Conservation (phyloP, 495 filamentous ascomycete genomes). For the Aspergillus incahuasiensis region DNA sequence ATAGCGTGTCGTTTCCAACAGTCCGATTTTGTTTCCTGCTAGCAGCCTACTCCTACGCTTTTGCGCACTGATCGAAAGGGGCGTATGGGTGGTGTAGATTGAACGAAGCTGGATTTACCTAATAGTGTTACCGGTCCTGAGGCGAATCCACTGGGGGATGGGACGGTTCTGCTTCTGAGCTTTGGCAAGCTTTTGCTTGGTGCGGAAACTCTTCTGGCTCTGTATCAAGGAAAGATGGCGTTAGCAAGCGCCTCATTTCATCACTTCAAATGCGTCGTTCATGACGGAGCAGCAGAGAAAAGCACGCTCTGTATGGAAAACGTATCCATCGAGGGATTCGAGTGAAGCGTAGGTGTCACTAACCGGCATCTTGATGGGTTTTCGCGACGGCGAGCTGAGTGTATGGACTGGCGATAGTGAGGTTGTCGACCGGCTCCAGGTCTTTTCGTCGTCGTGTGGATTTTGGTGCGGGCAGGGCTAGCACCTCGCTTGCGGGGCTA, state of each 20-base stretch:
- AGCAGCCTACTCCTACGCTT: not conserved
- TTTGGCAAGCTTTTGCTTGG: constrained; percentile 99
- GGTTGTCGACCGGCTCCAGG: constrained; percentile 37
- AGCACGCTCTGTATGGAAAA: not conserved
- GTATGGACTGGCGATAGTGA: constrained; percentile 36
- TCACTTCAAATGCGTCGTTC: not conserved
- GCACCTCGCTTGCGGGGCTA: constrained; percentile 43
- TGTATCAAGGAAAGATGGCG: constrained; percentile 33
- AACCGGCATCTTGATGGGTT: constrained; percentile 80
- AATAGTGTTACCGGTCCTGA: constrained; percentile 98
- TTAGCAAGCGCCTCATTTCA: constrained; percentile 18
- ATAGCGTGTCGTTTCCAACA: too few species aligned
- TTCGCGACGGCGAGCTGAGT: constrained; percentile 42
- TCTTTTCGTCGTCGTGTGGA: constrained; percentile 29
- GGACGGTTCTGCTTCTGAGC: constrained; percentile 99
- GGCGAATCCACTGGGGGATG: constrained; percentile 98
- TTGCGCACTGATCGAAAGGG: constrained; percentile 2
- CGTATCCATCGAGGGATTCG: not conserved
- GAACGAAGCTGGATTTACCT: constrained; percentile 55
- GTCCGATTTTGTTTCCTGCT: too few species aligned
- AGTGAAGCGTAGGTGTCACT: constrained; percentile 28
- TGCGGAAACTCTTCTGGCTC: constrained; percentile 99
- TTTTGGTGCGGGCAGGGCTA: constrained; percentile 46
- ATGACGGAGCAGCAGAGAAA: not conserved
- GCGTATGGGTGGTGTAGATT: not conserved